Base-by-base conservation (phyloP, 768 basidiomycete genomes). In the Stropharia rugosoannulata region DNA sequence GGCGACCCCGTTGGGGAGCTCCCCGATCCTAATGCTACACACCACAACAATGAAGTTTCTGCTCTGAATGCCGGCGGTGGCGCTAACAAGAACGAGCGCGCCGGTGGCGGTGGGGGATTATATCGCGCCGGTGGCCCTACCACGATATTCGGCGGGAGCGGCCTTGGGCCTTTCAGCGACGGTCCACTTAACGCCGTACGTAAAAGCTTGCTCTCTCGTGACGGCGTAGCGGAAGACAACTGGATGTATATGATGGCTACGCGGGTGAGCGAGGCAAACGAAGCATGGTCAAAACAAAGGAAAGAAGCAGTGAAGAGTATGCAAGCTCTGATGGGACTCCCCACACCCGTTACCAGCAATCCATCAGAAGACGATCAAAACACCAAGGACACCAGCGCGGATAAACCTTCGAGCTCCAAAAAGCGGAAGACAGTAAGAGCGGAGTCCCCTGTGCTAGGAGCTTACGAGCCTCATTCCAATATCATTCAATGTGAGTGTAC, bases 71-170 rank as follows among this genome's bases (percentile, higher is more conserved):
- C 77, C 13, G 72, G 69, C 41, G 63, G 71, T 15, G 66, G 65
- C 15, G 66, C 68, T 10, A 71, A 68, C 58, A 76, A 79, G 63
- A 74, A 69, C 54, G 80, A 80, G 39, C 75, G 81, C 19, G 66
- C 72, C 15, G 78, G 83, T 15, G 77, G 76, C 19, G 75, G 75
- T 8, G 76, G 80, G n/a, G 87, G 90, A 0, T 82, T 95, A 43
- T 97, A 96, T 73, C 87, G 91, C 43, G 86, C 93, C 0, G 94
- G 95, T 0, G 95, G 95, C 0, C 90, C 94, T 0, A 96, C 95
- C 1, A 98, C 96, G 0, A 82, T 95, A 42, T 98, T 97, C 62
- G 95, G 91, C 15, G 82, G 82, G 0, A 79, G 79, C 13, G 95
- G 95, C 0, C 82, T 86, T 77, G 92, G 93, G 2, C 93, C 95